Evolutionary conservation across 2,329 filamentous ascomycete species (phyloP).

Genomic region (Aspergillus ochraceus): DNA sequence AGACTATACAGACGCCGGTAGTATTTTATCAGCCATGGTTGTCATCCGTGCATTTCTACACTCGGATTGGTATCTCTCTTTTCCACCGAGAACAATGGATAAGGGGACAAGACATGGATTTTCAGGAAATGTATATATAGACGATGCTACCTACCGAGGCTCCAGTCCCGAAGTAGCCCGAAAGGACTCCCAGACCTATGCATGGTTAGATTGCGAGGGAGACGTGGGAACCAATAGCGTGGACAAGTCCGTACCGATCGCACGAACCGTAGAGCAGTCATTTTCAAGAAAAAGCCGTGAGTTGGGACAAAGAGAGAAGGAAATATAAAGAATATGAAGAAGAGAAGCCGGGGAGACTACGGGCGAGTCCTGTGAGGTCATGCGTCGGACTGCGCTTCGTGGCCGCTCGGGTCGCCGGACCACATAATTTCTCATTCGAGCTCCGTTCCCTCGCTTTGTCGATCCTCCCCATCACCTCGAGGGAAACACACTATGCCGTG

Average conservation of each 20-base stretch:
- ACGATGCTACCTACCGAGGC: constrained; percentile 64
- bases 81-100: too few species aligned
- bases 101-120: too few species aligned
- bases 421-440: constrained; percentile 4
- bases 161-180: constrained; percentile 83
- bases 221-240: neutral
- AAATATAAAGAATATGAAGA: constrained; percentile 1
- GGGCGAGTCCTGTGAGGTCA: constrained; percentile 20
- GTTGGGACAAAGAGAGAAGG: neutral
- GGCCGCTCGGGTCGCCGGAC: constrained; percentile 32
- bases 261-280: constrained; percentile 63
- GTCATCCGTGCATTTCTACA: too few species aligned
- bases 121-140: neutral
- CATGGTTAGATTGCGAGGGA: neutral
- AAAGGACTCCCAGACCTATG: constrained; percentile 81
- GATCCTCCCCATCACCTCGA: constrained; percentile 11
- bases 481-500: constrained; percentile 22
- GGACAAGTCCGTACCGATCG: constrained; percentile 55
- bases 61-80: too few species aligned
- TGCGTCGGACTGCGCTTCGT: constrained; percentile 27
- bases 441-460: constrained; percentile 4
- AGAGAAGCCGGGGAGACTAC: neutral
- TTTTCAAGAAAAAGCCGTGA: constrained; percentile 22
- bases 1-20: constrained; percentile 20
- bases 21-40: too few species aligned